These are phyloP conservation scores for Trichoderma virens DNA, from an alignment of 495 filamentous ascomycete genomes.

Conservation along the genomic window DNA sequence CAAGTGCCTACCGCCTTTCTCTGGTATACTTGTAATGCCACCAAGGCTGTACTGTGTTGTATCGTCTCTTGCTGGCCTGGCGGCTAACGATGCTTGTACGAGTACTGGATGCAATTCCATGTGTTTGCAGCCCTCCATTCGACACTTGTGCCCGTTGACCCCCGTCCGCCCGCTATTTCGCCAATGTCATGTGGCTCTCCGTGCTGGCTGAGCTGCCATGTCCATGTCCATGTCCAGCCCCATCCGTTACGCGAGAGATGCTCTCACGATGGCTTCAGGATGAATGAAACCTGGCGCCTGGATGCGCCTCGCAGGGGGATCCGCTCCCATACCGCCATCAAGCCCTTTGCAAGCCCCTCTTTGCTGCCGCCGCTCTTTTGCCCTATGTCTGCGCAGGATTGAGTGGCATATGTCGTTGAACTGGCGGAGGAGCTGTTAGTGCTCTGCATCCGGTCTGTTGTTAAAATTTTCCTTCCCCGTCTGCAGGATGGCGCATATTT, in stretches of 20 bases:
- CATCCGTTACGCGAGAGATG: neutral
- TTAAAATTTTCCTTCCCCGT: neutral
- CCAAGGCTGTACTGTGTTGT: too few species aligned
- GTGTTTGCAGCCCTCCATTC: neutral
- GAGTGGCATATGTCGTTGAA: neutral
- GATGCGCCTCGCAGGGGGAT: conserved; percentile 6
- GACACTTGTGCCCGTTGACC: neutral
- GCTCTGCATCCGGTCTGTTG: neutral
- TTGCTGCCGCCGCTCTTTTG: conserved; percentile 3
- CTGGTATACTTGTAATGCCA: too few species aligned
- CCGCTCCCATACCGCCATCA: neutral
- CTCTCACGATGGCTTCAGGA: neutral
- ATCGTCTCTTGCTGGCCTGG: too few species aligned
- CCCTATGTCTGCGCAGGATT: neutral
- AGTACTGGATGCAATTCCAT: neutral
- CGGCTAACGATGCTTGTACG: too few species aligned
- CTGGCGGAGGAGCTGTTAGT: neutral
- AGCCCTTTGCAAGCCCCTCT: neutral
- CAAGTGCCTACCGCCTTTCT: too few species aligned
- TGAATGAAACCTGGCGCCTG: neutral
- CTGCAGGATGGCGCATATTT: neutral
- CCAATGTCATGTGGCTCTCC: conserved; percentile 1
- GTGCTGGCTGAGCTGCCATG: neutral
- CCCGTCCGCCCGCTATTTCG: neutral
- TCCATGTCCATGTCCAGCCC: too few species aligned